phyloP scores from a whole-genome alignment of 306 rosid genomes.

The Cucumis hystrix region DNA sequence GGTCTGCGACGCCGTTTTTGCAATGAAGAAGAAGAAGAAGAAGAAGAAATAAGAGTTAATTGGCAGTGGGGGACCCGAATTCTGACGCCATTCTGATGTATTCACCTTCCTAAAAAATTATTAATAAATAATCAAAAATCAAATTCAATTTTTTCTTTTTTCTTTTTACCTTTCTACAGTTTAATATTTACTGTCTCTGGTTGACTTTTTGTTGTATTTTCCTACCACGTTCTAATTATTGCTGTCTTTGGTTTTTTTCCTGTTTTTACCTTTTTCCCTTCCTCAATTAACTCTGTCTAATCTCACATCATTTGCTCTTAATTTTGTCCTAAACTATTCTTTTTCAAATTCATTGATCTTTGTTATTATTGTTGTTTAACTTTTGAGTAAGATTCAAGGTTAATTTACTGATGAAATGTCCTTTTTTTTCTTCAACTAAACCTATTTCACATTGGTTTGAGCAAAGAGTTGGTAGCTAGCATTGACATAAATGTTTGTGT shows the following conservation, averaged over 20 bases:
- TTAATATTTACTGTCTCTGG: background rate
- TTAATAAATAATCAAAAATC: background rate
- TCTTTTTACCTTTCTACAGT: background rate
- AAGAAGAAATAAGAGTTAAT: background rate
- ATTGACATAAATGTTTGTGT: background rate
- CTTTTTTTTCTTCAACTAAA: background rate
- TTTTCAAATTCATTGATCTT: background rate
- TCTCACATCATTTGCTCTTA: conserved; percentile 3
- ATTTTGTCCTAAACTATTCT: background rate
- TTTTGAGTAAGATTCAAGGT: background rate
- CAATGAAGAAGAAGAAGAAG: background rate
- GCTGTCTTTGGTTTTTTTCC: background rate
- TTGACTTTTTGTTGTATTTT: background rate
- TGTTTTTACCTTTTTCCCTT: no score
- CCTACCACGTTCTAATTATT: conserved; percentile 1
- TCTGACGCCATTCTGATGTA: background rate
- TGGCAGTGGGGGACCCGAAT: background rate
- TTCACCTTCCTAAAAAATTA: background rate
- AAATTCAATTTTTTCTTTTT: background rate
- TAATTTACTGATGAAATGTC: background rate
- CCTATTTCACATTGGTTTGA: background rate
- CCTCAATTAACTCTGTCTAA: background rate
- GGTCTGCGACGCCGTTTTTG: conserved; percentile 11
- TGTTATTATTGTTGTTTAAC: background rate
- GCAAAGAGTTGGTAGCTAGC: background rate